These are phyloP conservation scores for Sporisorium sorghi DNA, from an alignment of 1,284 basidiomycete genomes.

Conservation along the genomic window DNA sequence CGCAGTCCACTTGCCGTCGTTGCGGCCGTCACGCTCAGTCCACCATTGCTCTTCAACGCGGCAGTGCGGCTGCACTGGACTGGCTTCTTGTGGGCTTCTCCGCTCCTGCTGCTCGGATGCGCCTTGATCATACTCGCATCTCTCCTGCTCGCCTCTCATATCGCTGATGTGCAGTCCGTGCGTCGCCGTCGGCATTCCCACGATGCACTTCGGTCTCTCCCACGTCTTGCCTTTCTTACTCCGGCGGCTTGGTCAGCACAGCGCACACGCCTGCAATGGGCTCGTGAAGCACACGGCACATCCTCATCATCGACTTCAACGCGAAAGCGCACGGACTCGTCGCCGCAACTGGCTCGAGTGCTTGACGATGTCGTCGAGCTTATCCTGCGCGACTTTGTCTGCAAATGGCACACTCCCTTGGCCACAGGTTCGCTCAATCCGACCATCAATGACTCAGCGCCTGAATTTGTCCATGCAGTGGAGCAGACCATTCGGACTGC, in stretches of 20 bases:
- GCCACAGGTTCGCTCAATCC: slow-evolving; percentile 31
- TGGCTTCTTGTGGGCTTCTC: slow-evolving; percentile 35
- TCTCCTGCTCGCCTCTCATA: slow-evolving; percentile 28
- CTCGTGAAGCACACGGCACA: slow-evolving; percentile 22
- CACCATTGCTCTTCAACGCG: slow-evolving; percentile 33
- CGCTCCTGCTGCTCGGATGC: slow-evolving; percentile 30
- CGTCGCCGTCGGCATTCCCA: slow-evolving; percentile 8
- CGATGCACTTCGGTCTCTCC: slow-evolving; percentile 21
- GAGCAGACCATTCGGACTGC: slow-evolving; percentile 80
- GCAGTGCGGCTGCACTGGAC: slow-evolving; percentile 27
- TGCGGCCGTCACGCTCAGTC: slow-evolving; percentile 19
- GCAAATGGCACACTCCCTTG: slow-evolving; percentile 56
- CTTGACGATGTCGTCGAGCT: slow-evolving; percentile 41
- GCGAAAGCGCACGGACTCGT: slow-evolving; percentile 12
- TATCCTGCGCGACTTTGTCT: slow-evolving; percentile 62
- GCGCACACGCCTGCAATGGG: slow-evolving; percentile 41
- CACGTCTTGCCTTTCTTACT: slow-evolving; percentile 44
- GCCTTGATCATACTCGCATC: slow-evolving; percentile 10
- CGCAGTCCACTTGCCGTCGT: slow-evolving; percentile 8
- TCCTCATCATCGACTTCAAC: neutral
- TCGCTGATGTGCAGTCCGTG: slow-evolving; percentile 17
- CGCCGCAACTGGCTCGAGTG: slow-evolving; percentile 18
- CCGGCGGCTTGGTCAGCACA: slow-evolving; percentile 50
- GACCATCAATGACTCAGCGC: slow-evolving; percentile 73
- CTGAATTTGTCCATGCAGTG: slow-evolving; percentile 86